Percentiles rank a stretch among this genome's conserved stretches.
These are phyloP conservation scores for Picochlorum costavermella DNA, from an alignment of 139 green algal species.

Conservation along the genomic window DNA sequence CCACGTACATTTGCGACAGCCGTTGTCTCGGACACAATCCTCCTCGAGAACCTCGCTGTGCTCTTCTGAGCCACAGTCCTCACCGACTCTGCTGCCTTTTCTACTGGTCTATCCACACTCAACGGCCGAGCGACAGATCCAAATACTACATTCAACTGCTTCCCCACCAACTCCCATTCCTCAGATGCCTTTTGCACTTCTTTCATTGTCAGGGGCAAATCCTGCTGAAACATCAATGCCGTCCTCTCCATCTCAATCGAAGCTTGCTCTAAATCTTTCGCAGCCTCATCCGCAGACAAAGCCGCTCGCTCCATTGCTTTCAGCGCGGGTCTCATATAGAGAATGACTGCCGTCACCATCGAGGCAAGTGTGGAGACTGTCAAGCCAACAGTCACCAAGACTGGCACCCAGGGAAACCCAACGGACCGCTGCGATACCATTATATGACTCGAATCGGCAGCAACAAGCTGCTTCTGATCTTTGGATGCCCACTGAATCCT, in stretches of 20 bases:
- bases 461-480: too few relatives aligned
- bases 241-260: constrained; percentile 27
- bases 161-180: constrained; percentile 29
- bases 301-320: constrained; percentile 19
- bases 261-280: constrained; percentile 16
- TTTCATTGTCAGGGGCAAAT: constrained; percentile 26
- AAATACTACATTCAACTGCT: constrained; percentile 25
- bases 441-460: too few relatives aligned
- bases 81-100: neutral
- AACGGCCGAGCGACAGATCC: constrained; percentile 4
- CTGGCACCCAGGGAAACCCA: constrained; percentile 13
- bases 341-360: constrained; percentile 15
- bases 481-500: too few relatives aligned
- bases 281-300: constrained; percentile 13
- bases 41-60: neutral
- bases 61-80: neutral
- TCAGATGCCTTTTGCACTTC: constrained; percentile 28
- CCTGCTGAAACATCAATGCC: constrained; percentile 21
- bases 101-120: neutral
- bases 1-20: constrained; percentile 3
- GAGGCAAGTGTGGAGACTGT: constrained; percentile 12
- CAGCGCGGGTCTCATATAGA: constrained; percentile 27
- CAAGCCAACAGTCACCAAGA: constrained; percentile 13
- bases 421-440: neutral
- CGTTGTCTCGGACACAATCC: constrained; percentile 5